Evolutionary conservation across 805 yeast species (phyloP).

Genomic region (Starmera pachycereana): DNA sequence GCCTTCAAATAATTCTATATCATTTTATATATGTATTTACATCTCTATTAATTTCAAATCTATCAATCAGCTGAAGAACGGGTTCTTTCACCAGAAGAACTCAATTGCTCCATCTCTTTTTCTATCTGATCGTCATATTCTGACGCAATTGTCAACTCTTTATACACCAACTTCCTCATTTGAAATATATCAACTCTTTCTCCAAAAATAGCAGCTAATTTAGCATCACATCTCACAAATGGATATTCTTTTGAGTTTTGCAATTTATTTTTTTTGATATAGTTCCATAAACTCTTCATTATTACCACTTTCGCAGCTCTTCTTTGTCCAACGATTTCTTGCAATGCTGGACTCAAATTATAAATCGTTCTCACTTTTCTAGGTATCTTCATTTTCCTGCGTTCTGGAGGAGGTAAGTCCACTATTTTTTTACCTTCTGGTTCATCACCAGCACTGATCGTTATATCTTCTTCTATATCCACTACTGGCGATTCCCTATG

Average conservation of each 20-base stretch:
- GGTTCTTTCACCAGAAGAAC: too few relatives aligned
- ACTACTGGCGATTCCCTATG: too few relatives aligned
- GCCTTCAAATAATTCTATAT: too few relatives aligned
- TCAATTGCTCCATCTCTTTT: too few relatives aligned
- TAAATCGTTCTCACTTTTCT: slow-evolving; percentile 7
- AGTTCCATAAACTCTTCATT: slow-evolving; percentile 59
- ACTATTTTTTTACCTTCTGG: too few relatives aligned
- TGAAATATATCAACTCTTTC: slow-evolving; percentile 46
- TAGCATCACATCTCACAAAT: slow-evolving; percentile 54
- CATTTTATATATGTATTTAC: too few relatives aligned
- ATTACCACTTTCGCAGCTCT: slow-evolving; percentile 57
- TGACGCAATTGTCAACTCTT: slow-evolving; percentile 10
- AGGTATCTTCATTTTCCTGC: slow-evolving; percentile 10
- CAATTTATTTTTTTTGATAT: slow-evolving; percentile 49
- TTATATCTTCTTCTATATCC: too few relatives aligned
- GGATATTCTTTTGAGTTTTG: slow-evolving; percentile 63
- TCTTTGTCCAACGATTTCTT: slow-evolving; percentile 33
- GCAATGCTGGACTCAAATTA: slow-evolving; percentile 39
- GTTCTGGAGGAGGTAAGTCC: background rate
- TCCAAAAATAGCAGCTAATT: slow-evolving; percentile 48
- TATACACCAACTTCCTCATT: slow-evolving; percentile 40
- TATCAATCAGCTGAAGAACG: too few relatives aligned
- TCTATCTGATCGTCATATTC: background rate
- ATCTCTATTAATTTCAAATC: too few relatives aligned
- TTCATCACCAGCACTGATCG: too few relatives aligned